Percentiles rank a stretch among this genome's conserved stretches.
Conservation (phyloP, 2,329 filamentous ascomycete species). For the Acrodontium crateriforme region DNA sequence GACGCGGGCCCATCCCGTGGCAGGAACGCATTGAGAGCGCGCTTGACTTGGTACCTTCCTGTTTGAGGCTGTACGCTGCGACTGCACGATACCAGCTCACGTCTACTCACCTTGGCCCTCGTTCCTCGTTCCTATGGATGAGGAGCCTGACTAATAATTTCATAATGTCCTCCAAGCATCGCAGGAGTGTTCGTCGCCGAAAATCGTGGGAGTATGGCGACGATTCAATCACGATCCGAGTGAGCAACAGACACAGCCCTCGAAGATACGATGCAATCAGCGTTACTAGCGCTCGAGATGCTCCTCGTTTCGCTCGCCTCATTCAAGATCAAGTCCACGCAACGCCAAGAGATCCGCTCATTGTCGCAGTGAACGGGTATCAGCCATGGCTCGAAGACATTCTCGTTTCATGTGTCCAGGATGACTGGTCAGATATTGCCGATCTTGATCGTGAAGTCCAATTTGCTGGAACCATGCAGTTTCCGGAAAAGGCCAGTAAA, state of each 20-base stretch:
- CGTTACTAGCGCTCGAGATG: conserved; percentile 15
- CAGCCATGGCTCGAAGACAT: conserved; percentile 23
- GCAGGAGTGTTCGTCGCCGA: conserved; percentile 10
- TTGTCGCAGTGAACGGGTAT: conserved; percentile 22
- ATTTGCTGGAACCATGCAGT: conserved; percentile 21
- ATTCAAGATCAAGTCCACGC: conserved; percentile 19
- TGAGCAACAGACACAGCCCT: conserved; percentile 17
- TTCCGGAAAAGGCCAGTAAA: conserved; percentile 21
- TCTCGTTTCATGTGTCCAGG: conserved; percentile 29
- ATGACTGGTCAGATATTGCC: conserved; percentile 19
- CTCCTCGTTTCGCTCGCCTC: conserved; percentile 16
- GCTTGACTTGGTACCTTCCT: too few species aligned
- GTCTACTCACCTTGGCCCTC: too few species aligned
- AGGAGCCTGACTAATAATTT: too few species aligned
- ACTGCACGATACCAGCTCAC: too few species aligned
- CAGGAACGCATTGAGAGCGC: too few species aligned
- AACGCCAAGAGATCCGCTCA: conserved; percentile 20
- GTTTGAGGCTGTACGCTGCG: too few species aligned
- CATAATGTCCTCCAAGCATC: too few species aligned
- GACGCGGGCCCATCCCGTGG: too few species aligned
- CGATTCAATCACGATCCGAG: conserved; percentile 15
- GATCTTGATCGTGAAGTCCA: conserved; percentile 23
- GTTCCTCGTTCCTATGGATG: too few species aligned
- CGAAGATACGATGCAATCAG: conserved; percentile 17
- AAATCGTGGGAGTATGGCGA: conserved; percentile 11